These are phyloP conservation scores for Fusarium veterinarium DNA, from an alignment of 2,329 filamentous ascomycete species.

Conservation along the genomic window DNA sequence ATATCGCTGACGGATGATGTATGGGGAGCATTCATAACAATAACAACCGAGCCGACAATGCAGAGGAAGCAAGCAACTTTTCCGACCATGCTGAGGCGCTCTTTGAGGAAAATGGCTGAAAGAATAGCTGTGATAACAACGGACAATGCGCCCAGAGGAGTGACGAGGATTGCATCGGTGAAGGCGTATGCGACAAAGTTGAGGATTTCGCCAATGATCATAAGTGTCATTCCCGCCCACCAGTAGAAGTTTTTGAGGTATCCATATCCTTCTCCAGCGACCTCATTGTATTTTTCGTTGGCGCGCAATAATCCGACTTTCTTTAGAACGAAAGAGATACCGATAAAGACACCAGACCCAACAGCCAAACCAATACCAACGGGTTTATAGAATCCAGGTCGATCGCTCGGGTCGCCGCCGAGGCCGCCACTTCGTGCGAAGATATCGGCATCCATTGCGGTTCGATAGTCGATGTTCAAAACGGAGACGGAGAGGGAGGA, in stretches of 20 bases:
- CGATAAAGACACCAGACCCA: slow-evolving; percentile 91
- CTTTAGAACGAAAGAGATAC: slow-evolving; percentile 93
- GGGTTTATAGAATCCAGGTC: slow-evolving; percentile 77
- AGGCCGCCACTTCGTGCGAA: slow-evolving; percentile 37
- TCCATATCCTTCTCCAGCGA: slow-evolving; percentile 94
- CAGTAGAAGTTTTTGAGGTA: slow-evolving; percentile 96
- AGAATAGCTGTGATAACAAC: slow-evolving; percentile 93
- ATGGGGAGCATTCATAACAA: slow-evolving; percentile 91
- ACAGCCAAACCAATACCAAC: slow-evolving; percentile 89
- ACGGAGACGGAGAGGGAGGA: slow-evolving; percentile 2
- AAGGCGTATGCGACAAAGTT: slow-evolving; percentile 98
- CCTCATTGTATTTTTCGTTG: slow-evolving; percentile 96
- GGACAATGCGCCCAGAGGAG: slow-evolving; percentile 87
- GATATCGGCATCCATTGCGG: slow-evolving; percentile 41
- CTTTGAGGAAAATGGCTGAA: slow-evolving; percentile 95
- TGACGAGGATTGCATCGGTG: slow-evolving; percentile 95
- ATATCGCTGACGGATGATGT: slow-evolving; percentile 88
- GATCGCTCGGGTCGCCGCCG: slow-evolving; percentile 36
- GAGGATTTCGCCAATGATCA: slow-evolving; percentile 96
- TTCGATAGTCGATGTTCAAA: neutral
- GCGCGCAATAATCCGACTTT: slow-evolving; percentile 91
- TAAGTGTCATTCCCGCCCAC: slow-evolving; percentile 96
- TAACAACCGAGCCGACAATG: slow-evolving; percentile 91
- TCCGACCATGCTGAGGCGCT: slow-evolving; percentile 92
- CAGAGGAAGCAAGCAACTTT: slow-evolving; percentile 97